Percentiles rank a stretch among this genome's conserved stretches.
These are phyloP conservation scores for Helicocarpus griseus DNA, from an alignment of 2,329 filamentous ascomycete species.

Conservation along the genomic window DNA sequence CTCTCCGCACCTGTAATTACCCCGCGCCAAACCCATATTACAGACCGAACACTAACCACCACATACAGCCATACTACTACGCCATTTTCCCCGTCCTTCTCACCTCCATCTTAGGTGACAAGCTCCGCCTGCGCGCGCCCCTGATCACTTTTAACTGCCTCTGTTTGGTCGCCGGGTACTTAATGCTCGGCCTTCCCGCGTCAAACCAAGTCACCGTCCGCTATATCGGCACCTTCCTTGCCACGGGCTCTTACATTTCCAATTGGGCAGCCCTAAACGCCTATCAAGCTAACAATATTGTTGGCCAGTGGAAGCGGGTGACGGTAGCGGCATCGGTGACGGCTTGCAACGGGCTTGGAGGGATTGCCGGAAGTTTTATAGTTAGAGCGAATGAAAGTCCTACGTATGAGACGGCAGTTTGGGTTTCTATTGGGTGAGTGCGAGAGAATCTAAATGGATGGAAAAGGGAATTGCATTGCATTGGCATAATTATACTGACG, in stretches of 20 bases:
- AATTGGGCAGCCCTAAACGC: conserved; percentile 60
- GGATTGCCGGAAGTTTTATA: conserved; percentile 58
- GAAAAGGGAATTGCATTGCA: background rate
- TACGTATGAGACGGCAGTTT: conserved; percentile 54
- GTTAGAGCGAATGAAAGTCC: conserved; percentile 53
- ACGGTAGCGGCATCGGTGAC: conserved; percentile 52
- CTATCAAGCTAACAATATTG: conserved; percentile 54
- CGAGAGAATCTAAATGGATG: background rate
- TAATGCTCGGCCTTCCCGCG: conserved; percentile 52
- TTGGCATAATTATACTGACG: too few species aligned
- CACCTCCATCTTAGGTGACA: conserved; percentile 54
- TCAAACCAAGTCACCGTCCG: conserved; percentile 48
- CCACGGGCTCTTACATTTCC: conserved; percentile 57
- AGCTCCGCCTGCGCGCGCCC: conserved; percentile 49
- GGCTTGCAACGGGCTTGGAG: conserved; percentile 53
- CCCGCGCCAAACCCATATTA: background rate
- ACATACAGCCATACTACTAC: conserved; percentile 52
- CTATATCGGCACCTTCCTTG: conserved; percentile 56
- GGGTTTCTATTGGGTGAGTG: conserved; percentile 51
- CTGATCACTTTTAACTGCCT: conserved; percentile 56
- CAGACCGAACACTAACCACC: background rate
- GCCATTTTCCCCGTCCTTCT: conserved; percentile 54
- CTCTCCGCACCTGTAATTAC: conserved; percentile 47
- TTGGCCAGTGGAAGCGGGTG: conserved; percentile 56
- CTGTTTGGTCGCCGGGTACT: conserved; percentile 53